Evolutionary conservation across 2,329 filamentous ascomycete genomes (phyloP), one percentile per base, ranked within the genome.

Genomic region (Pseudonectria buxi): DNA sequence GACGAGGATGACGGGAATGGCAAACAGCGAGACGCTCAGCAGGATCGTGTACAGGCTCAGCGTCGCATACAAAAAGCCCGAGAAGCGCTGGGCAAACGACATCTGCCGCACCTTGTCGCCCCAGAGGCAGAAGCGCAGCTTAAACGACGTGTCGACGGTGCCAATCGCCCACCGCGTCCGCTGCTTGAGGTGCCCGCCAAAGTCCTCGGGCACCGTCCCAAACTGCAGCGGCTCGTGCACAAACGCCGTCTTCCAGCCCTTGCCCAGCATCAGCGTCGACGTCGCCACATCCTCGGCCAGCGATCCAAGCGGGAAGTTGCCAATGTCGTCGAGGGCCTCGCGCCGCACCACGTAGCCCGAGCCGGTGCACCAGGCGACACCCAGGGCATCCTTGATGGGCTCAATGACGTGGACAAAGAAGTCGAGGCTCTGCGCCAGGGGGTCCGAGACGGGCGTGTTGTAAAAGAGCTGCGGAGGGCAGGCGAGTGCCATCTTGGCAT

Each of bases 391-490:
- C 59, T 69, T 69, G 55, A 69, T 68, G 24, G 66, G 66, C 51
- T 69, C 66, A 26, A 68, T 67, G 22, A 69, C 56, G 51, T 76
- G 71, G 9, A 75, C 71, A 51, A 79, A 78, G 42, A 72, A 70
- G 47, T 77, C 69, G 28, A 78, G 64, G 50, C 67, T 71, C 51
- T 78, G 75, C 2, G 67, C 65, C 6, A 81, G 65, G 11, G 74
- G 74, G 35, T 81, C 78, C 6, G 70, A 69, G 0, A 58, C 57
- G 5, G 77, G 77, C 4, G 73, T 69, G 50, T 81, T 79, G 62
- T 80, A 80, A 57, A 79, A 81, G 4, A 76, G 65, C 60, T 79
- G 74, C 10, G 74, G 72, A 16, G 74, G 74, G 47, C 73, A 78
- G n/a, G 70, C 73, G 32, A 78, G 63, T 32, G 71, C 73, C 62